Evolutionary conservation across 1,139 yeast species (phyloP).

Genomic region (Blastobotrys petasosporus): DNA sequence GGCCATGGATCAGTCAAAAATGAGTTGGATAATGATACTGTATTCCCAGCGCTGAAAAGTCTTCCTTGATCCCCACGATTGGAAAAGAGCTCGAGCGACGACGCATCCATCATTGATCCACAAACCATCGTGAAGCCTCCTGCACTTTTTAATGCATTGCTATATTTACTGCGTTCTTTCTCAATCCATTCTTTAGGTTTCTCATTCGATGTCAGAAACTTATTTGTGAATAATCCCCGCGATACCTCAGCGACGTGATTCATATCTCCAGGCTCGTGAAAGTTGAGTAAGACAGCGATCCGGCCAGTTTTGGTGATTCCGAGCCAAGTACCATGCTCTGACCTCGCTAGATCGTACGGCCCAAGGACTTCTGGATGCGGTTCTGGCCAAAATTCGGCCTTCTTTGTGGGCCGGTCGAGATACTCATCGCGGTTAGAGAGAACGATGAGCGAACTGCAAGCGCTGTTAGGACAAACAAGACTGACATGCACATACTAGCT

Average conservation of each 20-base stretch:
- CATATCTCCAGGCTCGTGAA: slow-evolving; percentile 40
- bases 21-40: slow-evolving; percentile 62
- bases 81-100: slow-evolving; percentile 4
- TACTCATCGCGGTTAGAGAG: slow-evolving; percentile 85
- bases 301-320: slow-evolving; percentile 48
- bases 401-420: slow-evolving; percentile 63
- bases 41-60: slow-evolving; percentile 19
- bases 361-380: slow-evolving; percentile 44
- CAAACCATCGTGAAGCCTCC: slow-evolving; percentile 84
- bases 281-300: slow-evolving; percentile 77
- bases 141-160: slow-evolving; percentile 40
- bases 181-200: slow-evolving; percentile 43
- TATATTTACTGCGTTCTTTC: slow-evolving; percentile 15
- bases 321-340: slow-evolving; percentile 88
- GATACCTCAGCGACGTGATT: slow-evolving; percentile 43
- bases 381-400: slow-evolving; percentile 49
- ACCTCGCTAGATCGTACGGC: slow-evolving; percentile 70
- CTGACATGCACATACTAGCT: slow-evolving; percentile 37
- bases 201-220: slow-evolving; percentile 42
- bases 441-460: slow-evolving; percentile 46
- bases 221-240: slow-evolving; percentile 65
- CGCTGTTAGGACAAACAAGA: slow-evolving; percentile 10
- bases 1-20: slow-evolving; percentile 62
- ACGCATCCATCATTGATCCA: slow-evolving; percentile 37
- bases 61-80: slow-evolving; percentile 18